Evolutionary conservation across 306 rosid genomes (phyloP), one percentile per base, ranked within the genome.

Genomic region (Parietaria judaica): DNA sequence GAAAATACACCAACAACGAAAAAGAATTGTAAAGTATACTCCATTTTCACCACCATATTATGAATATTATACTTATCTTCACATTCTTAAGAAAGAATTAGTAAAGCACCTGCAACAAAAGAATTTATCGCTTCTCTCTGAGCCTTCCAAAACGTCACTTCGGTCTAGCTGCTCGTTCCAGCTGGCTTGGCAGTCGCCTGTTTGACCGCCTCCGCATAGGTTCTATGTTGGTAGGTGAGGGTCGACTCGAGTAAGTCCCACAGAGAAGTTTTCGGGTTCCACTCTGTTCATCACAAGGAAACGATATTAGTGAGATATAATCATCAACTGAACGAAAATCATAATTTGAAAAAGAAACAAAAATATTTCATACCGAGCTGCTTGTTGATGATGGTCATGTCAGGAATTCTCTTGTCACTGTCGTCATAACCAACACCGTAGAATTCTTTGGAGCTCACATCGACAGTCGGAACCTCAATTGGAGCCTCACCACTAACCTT

Each of bases 191-290:
- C 84, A 50, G 76, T 78, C 35, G 69, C 79, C 71, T 79, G 83
- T 83, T 81, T 87, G 6, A 90, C 43, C 31, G 97, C 94, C 78
- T 87, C 90, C 0, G 97, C 94, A 37, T 90, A 90, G 36, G 97
- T 90, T 74, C 85, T 81, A 63, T 90, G 97, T 73, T 90, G 97
- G 73, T 90, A 90, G 41, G 95, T 86, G 69, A 90, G 90, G 43
- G 97, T 90, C 36, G 95, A 86, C 48, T 90, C 97, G 70, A 90
- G 97, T 64, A 90, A 73, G 69, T 90, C 90, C 90, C 90, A 90
- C 45, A 90, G 90, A 2, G 94, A 90, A 9, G 97, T 90, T 71
- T 83, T 86, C 6, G 95, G 97, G 61, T 87, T 78, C 97, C 97
- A 90, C 17, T 89, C 97, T 90, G 76, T 23, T 23, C 31, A 23